Conservation (phyloP, 2,329 filamentous ascomycete genomes). For the Ustilaginoidea virens region DNA sequence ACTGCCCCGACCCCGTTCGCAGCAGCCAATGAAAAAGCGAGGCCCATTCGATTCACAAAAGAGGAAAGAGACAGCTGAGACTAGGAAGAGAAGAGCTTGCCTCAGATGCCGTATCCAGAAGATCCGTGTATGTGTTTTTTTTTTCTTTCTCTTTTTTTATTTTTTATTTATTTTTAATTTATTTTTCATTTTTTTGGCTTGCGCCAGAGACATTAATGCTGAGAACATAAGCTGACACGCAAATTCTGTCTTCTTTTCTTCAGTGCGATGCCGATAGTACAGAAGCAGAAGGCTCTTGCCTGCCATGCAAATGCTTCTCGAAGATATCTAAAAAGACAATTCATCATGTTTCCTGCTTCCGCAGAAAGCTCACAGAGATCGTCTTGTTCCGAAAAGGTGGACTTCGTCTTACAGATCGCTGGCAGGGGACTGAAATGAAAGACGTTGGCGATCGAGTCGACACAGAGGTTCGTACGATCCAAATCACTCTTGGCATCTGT, state of each 20-base stretch:
- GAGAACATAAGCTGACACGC: too few species aligned
- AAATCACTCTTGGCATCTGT: slow-evolving; percentile 23
- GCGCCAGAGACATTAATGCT: too few species aligned
- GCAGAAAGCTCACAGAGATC: slow-evolving; percentile 26
- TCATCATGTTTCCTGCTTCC: slow-evolving; percentile 27
- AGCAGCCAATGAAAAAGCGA: neutral
- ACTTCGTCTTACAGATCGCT: slow-evolving; percentile 27
- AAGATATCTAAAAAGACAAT: slow-evolving; percentile 29
- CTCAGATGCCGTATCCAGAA: slow-evolving; percentile 29
- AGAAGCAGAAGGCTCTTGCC: slow-evolving; percentile 19
- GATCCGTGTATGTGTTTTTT: slow-evolving; percentile 25
- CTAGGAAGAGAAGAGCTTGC: slow-evolving; percentile 23
- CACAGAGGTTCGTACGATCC: slow-evolving; percentile 15
- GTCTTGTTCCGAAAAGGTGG: slow-evolving; percentile 26
- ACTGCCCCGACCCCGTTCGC: too few species aligned
- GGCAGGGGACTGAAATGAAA: slow-evolving; percentile 23
- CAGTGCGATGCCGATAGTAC: slow-evolving; percentile 22
- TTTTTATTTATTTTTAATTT: too few species aligned
- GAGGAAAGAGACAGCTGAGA: slow-evolving; percentile 18
- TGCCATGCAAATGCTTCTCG: slow-evolving; percentile 22
- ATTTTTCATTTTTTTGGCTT: too few species aligned
- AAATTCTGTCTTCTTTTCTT: too few species aligned
- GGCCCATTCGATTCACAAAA: slow-evolving; percentile 10
- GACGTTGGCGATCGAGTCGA: slow-evolving; percentile 22
- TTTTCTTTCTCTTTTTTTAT: too few species aligned